Evolutionary conservation across 1,284 basidiomycete species (phyloP).

Genomic region (Melampsora americana): DNA sequence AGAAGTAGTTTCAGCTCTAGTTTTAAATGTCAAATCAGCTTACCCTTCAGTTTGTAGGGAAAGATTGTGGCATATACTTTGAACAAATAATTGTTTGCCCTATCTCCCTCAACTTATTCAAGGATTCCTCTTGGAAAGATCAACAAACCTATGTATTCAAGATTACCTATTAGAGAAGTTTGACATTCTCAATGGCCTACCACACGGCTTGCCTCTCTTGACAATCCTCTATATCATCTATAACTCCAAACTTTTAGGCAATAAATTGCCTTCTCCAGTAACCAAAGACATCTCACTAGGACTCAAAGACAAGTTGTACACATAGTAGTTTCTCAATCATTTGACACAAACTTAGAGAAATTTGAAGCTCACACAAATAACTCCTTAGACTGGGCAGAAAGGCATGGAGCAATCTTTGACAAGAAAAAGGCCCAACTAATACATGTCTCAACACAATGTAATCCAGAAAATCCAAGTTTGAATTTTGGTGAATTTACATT

Average conservation of each 20-base stretch:
- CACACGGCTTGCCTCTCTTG: constrained; percentile 9
- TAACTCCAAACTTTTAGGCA: neutral
- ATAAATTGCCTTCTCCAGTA: neutral
- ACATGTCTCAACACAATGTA: neutral
- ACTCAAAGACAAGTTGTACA: constrained; percentile 18
- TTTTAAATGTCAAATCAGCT: constrained; percentile 1
- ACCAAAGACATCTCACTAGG: neutral
- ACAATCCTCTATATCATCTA: constrained; percentile 19
- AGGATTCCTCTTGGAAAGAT: neutral
- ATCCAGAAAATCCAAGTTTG: neutral
- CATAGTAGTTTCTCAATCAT: neutral
- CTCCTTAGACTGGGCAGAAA: neutral
- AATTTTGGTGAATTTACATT: neutral
- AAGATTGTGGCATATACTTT: neutral
- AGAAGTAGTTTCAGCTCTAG: neutral
- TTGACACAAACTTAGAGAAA: neutral
- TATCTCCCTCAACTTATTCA: neutral
- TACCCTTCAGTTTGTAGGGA: constrained; percentile 10
- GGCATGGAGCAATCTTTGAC: constrained; percentile 26
- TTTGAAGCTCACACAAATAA: neutral
- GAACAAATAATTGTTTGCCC: neutral
- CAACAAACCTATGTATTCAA: neutral
- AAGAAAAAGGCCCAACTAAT: constrained; percentile 14
- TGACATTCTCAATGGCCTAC: neutral
- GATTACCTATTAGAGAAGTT: neutral